A percentile compares a stretch with the other conserved stretches of the same genome.
phyloP scores from a whole-genome alignment of 345 rosid species.

The Trapa bicornis region DNA sequence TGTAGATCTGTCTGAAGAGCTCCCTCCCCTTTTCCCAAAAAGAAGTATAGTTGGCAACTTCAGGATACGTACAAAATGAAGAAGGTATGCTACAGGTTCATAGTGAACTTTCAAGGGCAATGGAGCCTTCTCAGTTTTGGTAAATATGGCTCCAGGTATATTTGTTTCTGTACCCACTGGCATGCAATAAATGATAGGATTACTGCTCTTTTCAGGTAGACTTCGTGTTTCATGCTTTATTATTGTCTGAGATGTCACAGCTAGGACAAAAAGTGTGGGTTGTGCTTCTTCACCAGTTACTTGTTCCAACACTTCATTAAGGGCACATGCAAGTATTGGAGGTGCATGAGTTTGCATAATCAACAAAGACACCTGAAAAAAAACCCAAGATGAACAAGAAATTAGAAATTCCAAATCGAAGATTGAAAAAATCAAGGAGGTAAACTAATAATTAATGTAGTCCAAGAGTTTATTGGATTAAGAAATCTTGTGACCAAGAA shows the following conservation, averaged over 20 bases:
- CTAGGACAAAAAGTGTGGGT: constrained; percentile 44
- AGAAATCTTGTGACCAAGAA: not conserved
- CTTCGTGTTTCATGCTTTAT: constrained; percentile 46
- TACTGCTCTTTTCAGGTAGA: constrained; percentile 18
- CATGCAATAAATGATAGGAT: constrained; percentile 30
- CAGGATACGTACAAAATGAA: constrained; percentile 53
- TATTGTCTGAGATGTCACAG: constrained; percentile 36
- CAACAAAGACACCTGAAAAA: constrained; percentile 45
- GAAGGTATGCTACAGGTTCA: constrained; percentile 74
- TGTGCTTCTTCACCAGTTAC: constrained; percentile 23
- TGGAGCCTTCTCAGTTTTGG: constrained; percentile 45
- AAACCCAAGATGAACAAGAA: not conserved
- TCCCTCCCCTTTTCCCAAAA: constrained; percentile 33
- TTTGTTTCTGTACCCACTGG: constrained; percentile 62
- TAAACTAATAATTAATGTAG: not conserved
- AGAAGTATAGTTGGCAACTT: constrained; percentile 48
- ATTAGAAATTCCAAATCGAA: not conserved
- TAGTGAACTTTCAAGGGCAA: constrained; percentile 38
- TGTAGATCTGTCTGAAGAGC: constrained; percentile 18
- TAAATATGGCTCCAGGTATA: constrained; percentile 21
- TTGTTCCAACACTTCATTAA: constrained; percentile 43
- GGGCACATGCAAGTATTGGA: constrained; percentile 44
- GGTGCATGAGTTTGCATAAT: constrained; percentile 43
- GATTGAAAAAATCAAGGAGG: not conserved
- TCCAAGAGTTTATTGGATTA: not conserved